Conservation (phyloP, 768 basidiomycete species). For the Trametes gibbosa region DNA sequence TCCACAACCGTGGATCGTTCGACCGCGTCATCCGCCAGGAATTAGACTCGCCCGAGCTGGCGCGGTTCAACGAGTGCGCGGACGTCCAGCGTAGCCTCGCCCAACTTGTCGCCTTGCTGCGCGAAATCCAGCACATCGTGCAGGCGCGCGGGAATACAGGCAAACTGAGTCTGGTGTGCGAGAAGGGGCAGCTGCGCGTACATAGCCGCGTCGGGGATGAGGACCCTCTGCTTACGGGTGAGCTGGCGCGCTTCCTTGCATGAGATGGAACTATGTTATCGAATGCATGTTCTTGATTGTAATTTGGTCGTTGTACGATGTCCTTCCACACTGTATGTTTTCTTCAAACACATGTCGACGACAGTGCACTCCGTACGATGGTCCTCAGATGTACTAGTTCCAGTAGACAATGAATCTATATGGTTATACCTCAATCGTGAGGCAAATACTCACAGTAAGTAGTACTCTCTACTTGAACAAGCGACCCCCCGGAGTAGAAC, state of each 20-base stretch:
- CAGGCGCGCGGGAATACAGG: constrained; percentile 49
- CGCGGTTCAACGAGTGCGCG: constrained; percentile 22
- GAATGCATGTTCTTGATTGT: neutral
- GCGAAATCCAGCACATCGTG: constrained; percentile 45
- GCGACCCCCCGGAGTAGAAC: too few relatives aligned
- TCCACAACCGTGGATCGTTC: constrained; percentile 57
- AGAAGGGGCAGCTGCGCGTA: constrained; percentile 41
- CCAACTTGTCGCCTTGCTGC: constrained; percentile 20
- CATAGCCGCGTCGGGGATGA: constrained; percentile 46
- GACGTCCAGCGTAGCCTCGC: constrained; percentile 31
- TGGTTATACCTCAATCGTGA: too few relatives aligned
- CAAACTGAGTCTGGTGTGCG: constrained; percentile 54
- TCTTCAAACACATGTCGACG: too few relatives aligned
- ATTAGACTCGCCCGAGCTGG: constrained; percentile 23
- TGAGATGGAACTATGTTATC: neutral
- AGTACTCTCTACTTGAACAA: too few relatives aligned
- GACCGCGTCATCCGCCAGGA: constrained; percentile 44
- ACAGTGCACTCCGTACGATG: too few relatives aligned
- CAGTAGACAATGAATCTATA: too few relatives aligned
- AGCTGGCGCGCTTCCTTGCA: constrained; percentile 30
- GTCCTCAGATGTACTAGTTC: too few relatives aligned
- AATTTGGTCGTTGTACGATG: neutral
- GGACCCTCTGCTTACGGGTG: constrained; percentile 42
- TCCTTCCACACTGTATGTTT: too few relatives aligned
- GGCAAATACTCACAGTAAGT: too few relatives aligned